Evolutionary conservation across 2,329 filamentous ascomycete species (phyloP).

Genomic region (Fusarium sp.): DNA sequence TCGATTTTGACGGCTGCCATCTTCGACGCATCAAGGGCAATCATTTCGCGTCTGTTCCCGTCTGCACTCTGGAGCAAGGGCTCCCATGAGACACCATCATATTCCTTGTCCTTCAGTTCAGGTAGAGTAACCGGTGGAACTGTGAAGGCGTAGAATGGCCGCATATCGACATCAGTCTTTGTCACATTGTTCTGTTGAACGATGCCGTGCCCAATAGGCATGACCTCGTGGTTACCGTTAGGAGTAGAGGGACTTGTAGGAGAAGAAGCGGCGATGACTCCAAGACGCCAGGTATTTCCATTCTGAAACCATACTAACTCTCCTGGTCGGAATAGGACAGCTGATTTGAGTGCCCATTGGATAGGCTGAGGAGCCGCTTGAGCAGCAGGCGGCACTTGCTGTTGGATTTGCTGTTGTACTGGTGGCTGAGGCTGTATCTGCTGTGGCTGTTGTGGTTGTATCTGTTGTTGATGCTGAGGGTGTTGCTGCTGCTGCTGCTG

Average conservation of each 20-base stretch:
- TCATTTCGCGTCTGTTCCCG: conserved; percentile 57
- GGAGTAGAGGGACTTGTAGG: background rate
- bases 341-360: conserved; percentile 55
- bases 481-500: conserved; percentile 24
- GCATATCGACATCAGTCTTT: conserved; percentile 60
- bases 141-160: conserved; percentile 67
- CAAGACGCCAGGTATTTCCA: conserved; percentile 64
- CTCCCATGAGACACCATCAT: conserved; percentile 63
- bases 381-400: conserved; percentile 41
- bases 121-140: conserved; percentile 61
- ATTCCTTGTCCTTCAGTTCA: conserved; percentile 58
- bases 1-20: conserved; percentile 66
- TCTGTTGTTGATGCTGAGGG: conserved; percentile 27
- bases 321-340: conserved; percentile 62
- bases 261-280: conserved; percentile 58
- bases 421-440: conserved; percentile 30
- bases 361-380: conserved; percentile 39
- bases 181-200: conserved; percentile 57
- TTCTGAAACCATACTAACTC: conserved; percentile 68
- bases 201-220: conserved; percentile 59
- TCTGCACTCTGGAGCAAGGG: conserved; percentile 55
- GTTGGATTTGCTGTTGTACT: conserved; percentile 38
- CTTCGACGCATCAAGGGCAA: conserved; percentile 67
- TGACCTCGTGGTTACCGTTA: conserved; percentile 55
- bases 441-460: conserved; percentile 23